Evolutionary conservation across 23 red algal species (phyloP).

Genomic region (Gracilariopsis chorda): DNA sequence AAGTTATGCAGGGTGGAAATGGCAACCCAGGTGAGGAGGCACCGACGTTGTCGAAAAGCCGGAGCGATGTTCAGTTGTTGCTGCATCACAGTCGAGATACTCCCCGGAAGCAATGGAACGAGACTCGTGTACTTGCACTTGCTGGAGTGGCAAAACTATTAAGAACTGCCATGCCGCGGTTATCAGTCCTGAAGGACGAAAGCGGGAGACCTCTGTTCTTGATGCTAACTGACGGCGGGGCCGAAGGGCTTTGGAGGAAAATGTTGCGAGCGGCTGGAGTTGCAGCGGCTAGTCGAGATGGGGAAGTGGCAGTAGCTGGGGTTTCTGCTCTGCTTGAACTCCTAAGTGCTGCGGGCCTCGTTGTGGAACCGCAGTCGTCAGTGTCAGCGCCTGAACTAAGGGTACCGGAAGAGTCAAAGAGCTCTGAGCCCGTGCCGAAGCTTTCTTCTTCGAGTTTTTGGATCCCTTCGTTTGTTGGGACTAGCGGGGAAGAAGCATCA

Average conservation of each 20-base stretch:
- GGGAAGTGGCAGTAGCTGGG: conserved; percentile 65
- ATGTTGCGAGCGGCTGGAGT: conserved; percentile 54
- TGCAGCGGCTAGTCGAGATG: conserved; percentile 26
- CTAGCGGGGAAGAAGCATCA: not conserved
- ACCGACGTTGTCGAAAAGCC: not conserved
- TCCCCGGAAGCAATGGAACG: conserved; percentile 79
- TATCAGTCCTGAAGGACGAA: conserved; percentile 32
- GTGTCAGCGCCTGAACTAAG: not conserved
- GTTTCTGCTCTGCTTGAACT: conserved; percentile 72
- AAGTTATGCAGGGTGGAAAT: conserved; percentile 54
- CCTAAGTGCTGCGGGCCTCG: conserved; percentile 53
- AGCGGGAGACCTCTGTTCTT: conserved; percentile 26
- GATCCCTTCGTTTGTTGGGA: not conserved
- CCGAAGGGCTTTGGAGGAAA: conserved; percentile 56
- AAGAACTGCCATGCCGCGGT: conserved; percentile 43
- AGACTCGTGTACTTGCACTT: conserved; percentile 69
- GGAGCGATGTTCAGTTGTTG: conserved; percentile 52
- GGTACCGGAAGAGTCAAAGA: too few species aligned
- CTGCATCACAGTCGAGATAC: conserved; percentile 83
- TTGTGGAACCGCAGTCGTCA: conserved; percentile 10
- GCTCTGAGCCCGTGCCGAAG: not conserved
- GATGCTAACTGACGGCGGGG: conserved; percentile 45
- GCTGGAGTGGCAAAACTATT: conserved; percentile 55
- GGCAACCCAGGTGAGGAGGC: not conserved
- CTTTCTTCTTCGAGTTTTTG: not conserved